Base-by-base conservation (phyloP, 352 stramenopile species). In the Pelagophyceae sp. region DNA sequence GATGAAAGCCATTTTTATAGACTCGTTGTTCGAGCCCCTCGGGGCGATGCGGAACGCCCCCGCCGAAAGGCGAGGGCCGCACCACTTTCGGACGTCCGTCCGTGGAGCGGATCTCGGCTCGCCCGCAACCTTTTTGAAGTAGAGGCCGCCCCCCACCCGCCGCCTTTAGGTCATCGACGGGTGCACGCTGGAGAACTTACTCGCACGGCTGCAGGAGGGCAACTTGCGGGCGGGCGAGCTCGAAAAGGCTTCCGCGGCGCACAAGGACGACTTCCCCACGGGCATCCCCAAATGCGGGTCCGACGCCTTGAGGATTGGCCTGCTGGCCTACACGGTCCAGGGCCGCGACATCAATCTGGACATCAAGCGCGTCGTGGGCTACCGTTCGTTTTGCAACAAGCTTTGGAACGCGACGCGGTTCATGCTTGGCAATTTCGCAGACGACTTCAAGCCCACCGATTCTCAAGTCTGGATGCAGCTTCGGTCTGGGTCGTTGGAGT, bases 311-410 rank as follows among this genome's bases (percentile, higher is more conserved):
- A 90, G 96, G 15, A 98, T 99, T 78, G 96, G 95, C 38, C 87
- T 99, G 23, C 87, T 98, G 6, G 94, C 94, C 23, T 99, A 99
- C 78, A 95, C 89, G 61, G 82, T 89, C 23, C 88, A 95, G 90
- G 79, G 92, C 64, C 91, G 95, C 61, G 95, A 99, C 85, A 97
- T 99, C 79, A 99, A 99, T 84, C 84, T 99, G 75, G 96, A 99
- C 85, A 98, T 99, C 81, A 97, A 98, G 76, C 91, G 95, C 77
- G 89, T 99, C 29, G 94, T 99, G 61, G 94, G 93, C 37, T 99
- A 99, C 85, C 91, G 97, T 76, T 96, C 98, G 84, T 99, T 99
- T 83, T 99, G 97, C 81, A 99, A 99, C 90, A 99, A 99, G 85
- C 88, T 99, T 35, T 99, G 97, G 97, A 99, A 99, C 83, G 96